Base-by-base conservation (phyloP, 305 asterid species). In the Fraxinus latifolia region DNA sequence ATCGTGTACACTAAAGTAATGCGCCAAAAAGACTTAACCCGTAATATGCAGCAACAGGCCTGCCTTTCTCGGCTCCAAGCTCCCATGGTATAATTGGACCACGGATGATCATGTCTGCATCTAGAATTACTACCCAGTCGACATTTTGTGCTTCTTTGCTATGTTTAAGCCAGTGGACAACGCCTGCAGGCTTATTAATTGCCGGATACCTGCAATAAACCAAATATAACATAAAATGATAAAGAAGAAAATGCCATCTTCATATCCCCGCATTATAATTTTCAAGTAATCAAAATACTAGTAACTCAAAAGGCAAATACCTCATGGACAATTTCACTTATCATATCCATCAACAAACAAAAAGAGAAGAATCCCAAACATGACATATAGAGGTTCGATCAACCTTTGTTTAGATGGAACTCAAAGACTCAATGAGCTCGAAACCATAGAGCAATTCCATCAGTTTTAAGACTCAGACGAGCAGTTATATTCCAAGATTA, bases 71-170 rank as follows among this genome's bases (percentile, higher is more conserved):
- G 8, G 97, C 98, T 29, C 99, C 99, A 83, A 96, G 94, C 91
- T 96, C 98, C 99, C 98, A 96, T 5, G 99, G 99, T 42, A 96
- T 50, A 25, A 96, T 94, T 8, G 98, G 97, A 33, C 99, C 99
- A 75, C 99, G 94, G 37, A 94, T 81, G 58, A 96, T 92, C 99
- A 87, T 88, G 83, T 96, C 99, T n/a, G 99, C 98, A 65, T 96
- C 99, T 62, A 95, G 90, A 83, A 95, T 93, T 58, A 95, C 94
- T 29, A 95, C 98, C 99, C 99, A 95, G 86, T 95, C 99, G 42
- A 95, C 99, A 83, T 94, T 90, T 42, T 93, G 86, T 33, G 98
- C 99, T 33, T 95, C 97, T 84, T 90, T 88, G 84, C 99, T 94
- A 84, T 94, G 86, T 84, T 91, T 84, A 82, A 95, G 97, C 99